Percentiles rank a stretch among this genome's conserved stretches.
Conservation (phyloP, 345 rosid genomes). For the Camelina laxa region DNA sequence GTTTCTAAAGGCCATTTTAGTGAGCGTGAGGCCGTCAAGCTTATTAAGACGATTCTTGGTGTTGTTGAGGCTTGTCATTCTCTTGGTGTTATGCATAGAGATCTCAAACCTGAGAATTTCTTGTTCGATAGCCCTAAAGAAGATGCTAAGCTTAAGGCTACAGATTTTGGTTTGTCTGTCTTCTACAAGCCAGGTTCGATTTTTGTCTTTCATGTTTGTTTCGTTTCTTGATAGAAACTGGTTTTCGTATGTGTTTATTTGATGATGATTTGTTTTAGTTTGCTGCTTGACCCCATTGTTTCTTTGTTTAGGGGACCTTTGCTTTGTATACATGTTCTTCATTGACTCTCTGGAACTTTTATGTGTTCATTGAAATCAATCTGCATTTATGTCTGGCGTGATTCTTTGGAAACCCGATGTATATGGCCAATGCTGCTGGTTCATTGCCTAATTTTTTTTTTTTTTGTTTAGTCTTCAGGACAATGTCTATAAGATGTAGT, state of each 20-base stretch:
- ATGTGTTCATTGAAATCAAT: neutral
- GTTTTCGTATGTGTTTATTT: neutral
- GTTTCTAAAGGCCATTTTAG: conserved; percentile 96
- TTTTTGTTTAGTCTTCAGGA: conserved; percentile 51
- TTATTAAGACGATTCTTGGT: conserved; percentile 82
- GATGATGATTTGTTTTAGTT: neutral
- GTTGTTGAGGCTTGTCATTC: conserved; percentile 97
- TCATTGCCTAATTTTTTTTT: neutral
- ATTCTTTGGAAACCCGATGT: no score
- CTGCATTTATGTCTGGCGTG: conserved; percentile 1
- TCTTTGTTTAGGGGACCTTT: neutral
- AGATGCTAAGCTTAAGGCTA: conserved; percentile 88
- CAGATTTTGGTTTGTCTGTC: conserved; percentile 90
- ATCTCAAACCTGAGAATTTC: conserved; percentile 98
- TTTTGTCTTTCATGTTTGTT: neutral
- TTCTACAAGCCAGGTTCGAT: conserved; percentile 92
- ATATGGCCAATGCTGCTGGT: neutral
- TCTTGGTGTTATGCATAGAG: conserved; percentile 96
- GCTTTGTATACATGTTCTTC: neutral
- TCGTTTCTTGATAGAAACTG: neutral
- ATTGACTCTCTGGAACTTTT: neutral
- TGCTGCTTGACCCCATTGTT: neutral
- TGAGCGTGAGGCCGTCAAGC: conserved; percentile 88
- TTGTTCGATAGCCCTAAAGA: conserved; percentile 76
- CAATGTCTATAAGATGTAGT: conserved; percentile 82